These are phyloP conservation scores for Penicillium sclerotiorum DNA, from an alignment of 2,329 filamentous ascomycete species.

Conservation along the genomic window DNA sequence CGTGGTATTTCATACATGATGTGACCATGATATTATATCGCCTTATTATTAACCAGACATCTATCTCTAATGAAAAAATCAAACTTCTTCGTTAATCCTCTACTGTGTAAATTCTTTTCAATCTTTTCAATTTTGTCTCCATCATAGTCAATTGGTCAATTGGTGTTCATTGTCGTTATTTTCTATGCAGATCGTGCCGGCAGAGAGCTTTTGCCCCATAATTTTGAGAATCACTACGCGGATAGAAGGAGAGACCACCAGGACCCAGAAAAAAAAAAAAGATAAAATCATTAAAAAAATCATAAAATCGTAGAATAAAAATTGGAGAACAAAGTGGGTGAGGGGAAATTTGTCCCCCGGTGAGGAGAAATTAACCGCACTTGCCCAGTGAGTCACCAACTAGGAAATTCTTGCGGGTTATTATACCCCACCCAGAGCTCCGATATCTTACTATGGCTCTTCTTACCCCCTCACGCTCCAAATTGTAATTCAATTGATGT, in stretches of 20 bases:
- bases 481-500: neutral
- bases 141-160: neutral
- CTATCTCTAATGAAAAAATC: too few relatives aligned
- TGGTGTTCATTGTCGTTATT: neutral
- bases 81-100: neutral
- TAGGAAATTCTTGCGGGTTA: neutral
- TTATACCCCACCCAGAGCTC: neutral
- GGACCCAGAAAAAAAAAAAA: conserved; percentile 3
- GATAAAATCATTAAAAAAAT: too few relatives aligned
- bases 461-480: neutral
- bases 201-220: neutral
- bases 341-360: conserved; percentile 20
- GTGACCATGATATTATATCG: too few relatives aligned
- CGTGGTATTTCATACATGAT: too few relatives aligned
- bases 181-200: neutral
- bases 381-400: neutral
- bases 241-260: neutral
- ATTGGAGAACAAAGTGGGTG: conserved; percentile 24
- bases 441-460: neutral
- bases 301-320: conserved; percentile 6
- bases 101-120: too few relatives aligned
- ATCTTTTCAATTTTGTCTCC: too few relatives aligned
- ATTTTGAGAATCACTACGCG: conserved; percentile 9
- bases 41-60: too few relatives aligned
- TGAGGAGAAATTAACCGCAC: conserved; percentile 28